A percentile compares a stretch with the other conserved stretches of the same genome.
phyloP scores from a whole-genome alignment of 2,329 filamentous ascomycete species.

The Ascochyta clinopodiicola region DNA sequence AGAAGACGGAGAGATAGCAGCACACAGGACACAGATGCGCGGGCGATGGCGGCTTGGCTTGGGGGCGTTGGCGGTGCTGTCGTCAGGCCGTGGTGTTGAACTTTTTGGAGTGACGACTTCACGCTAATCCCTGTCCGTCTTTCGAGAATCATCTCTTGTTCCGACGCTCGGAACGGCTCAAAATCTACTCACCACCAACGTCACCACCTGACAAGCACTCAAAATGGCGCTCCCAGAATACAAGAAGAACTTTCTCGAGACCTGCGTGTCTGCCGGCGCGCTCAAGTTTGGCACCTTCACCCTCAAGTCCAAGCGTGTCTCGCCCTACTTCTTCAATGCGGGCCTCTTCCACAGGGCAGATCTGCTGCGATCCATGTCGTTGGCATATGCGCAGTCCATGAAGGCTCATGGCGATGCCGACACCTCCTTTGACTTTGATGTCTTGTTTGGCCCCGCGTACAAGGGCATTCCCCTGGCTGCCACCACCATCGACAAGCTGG shows the following conservation, averaged over 20 bases:
- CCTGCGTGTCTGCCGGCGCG: conserved; percentile 71
- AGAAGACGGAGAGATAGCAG: conserved; percentile 11
- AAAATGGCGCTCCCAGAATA: conserved; percentile 43
- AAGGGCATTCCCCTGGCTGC: conserved; percentile 94
- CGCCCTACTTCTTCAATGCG: conserved; percentile 98
- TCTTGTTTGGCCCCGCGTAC: conserved; percentile 94
- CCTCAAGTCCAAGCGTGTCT: conserved; percentile 88
- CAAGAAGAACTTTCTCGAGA: conserved; percentile 75
- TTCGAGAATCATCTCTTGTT: conserved; percentile 30
- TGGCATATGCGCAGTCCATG: conserved; percentile 76
- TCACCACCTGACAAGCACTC: not conserved
- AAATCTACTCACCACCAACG: not conserved
- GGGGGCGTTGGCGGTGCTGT: conserved; percentile 28
- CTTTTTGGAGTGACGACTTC: conserved; percentile 38
- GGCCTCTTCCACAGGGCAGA: conserved; percentile 85
- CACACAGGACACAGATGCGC: conserved; percentile 33
- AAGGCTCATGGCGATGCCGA: conserved; percentile 53
- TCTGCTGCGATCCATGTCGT: conserved; percentile 77
- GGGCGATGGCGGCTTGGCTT: conserved; percentile 31
- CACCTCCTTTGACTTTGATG: conserved; percentile 70
- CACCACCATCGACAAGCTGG: conserved; percentile 76
- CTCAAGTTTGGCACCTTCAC: conserved; percentile 84
- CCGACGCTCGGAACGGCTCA: conserved; percentile 39
- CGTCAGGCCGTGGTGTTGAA: conserved; percentile 31
- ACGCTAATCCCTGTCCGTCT: conserved; percentile 10